These are phyloP conservation scores for Nothopassalora personata DNA, from an alignment of 2,329 filamentous ascomycete species.

Conservation along the genomic window DNA sequence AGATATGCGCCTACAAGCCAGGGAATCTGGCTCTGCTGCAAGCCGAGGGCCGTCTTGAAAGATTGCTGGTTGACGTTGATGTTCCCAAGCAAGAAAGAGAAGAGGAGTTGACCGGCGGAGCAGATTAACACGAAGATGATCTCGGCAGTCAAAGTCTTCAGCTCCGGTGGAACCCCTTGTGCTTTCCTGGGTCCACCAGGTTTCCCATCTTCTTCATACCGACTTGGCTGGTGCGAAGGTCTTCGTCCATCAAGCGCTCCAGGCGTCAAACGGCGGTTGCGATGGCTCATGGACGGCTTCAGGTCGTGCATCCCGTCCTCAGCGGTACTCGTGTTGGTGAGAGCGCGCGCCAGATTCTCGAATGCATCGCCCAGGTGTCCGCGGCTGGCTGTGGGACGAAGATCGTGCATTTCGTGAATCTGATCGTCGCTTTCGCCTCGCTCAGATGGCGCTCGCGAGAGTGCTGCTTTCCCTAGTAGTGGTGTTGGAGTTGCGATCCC, in stretches of 20 bases:
- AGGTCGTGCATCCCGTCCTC: constrained; percentile 10
- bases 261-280: constrained; percentile 12
- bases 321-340: constrained; percentile 9
- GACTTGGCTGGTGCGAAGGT: constrained; percentile 8
- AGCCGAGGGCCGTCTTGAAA: constrained; percentile 35
- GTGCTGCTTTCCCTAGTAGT: constrained; percentile 9
- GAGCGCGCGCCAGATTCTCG: constrained; percentile 15
- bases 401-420: constrained; percentile 8
- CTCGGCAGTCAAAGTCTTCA: constrained; percentile 38
- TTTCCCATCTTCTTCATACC: constrained; percentile 9
- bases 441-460: constrained; percentile 7
- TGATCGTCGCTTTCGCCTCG: constrained; percentile 12
- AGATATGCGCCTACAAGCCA: constrained; percentile 42
- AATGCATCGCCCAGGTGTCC: constrained; percentile 19
- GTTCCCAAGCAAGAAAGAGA: constrained; percentile 40
- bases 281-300: constrained; percentile 5
- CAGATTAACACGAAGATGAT: constrained; percentile 40
- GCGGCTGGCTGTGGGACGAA: not conserved
- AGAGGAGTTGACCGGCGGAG: constrained; percentile 41
- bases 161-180: constrained; percentile 34
- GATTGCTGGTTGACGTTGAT: constrained; percentile 38
- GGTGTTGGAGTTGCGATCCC: constrained; percentile 14
- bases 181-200: constrained; percentile 7
- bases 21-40: constrained; percentile 38
- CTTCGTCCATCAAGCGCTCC: constrained; percentile 6